phyloP scores from a whole-genome alignment of 257 asterid species.

The Solanum corneliomulleri region DNA sequence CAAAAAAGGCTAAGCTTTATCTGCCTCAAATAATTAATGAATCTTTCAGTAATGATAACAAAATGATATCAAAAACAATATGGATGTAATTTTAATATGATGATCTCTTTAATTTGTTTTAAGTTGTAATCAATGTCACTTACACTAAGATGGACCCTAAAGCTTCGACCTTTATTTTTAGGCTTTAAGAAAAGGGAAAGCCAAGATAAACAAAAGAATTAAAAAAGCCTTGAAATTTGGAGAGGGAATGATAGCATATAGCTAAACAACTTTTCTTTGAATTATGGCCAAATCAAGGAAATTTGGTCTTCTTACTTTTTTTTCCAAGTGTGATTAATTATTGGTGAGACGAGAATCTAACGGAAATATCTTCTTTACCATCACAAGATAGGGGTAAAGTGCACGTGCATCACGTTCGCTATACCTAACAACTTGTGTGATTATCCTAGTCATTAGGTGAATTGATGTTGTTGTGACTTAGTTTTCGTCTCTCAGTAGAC shows the following conservation, averaged over 20 bases:
- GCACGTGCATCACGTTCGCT: too few relatives aligned
- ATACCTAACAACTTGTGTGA: background rate
- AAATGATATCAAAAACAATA: slow-evolving; percentile 5
- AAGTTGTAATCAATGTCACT: slow-evolving; percentile 11
- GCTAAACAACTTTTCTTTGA: background rate
- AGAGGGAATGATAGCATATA: background rate
- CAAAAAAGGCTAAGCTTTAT: background rate
- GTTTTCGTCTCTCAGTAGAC: background rate
- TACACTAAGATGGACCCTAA: slow-evolving; percentile 10
- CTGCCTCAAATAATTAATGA: slow-evolving; percentile 2
- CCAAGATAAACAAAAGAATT: background rate
- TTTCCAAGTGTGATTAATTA: background rate
- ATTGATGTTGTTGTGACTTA: background rate
- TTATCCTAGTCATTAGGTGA: background rate
- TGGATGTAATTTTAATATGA: slow-evolving; percentile 5
- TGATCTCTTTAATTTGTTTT: background rate
- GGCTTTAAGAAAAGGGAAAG: background rate
- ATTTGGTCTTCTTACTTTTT: background rate
- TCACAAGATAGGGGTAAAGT: background rate
- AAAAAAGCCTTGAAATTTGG: slow-evolving; percentile 19
- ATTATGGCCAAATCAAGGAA: background rate
- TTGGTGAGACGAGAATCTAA: background rate
- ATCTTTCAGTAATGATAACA: slow-evolving; percentile 19
- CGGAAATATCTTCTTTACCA: background rate
- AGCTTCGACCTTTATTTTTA: slow-evolving; percentile 5